Percentiles rank a stretch among this genome's conserved stretches.
These are phyloP conservation scores for Metschnikowia hibisci DNA, from an alignment of 805 yeast genomes.

Conservation along the genomic window DNA sequence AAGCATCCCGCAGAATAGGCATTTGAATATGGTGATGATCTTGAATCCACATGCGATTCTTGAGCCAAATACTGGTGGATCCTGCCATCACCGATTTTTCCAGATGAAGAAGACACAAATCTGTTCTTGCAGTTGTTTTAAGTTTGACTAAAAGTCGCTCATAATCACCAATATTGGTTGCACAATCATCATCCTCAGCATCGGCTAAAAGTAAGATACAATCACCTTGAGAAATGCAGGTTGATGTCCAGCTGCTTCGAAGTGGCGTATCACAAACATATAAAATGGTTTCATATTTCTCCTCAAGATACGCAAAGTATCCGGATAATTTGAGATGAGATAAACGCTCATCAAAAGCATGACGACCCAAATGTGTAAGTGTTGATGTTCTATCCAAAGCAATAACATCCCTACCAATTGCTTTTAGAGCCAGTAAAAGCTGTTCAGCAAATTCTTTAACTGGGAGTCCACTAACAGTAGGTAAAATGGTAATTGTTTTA, in stretches of 20 bases:
- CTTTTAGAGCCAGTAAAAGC: conserved; percentile 65
- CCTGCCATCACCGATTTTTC: conserved; percentile 84
- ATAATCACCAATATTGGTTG: conserved; percentile 77
- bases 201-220: conserved; percentile 88
- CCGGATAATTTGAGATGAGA: conserved; percentile 85
- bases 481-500: conserved; percentile 81
- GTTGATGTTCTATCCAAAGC: conserved; percentile 82
- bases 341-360: conserved; percentile 81
- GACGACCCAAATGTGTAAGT: conserved; percentile 75
- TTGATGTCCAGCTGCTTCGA: conserved; percentile 82
- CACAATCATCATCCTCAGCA: conserved; percentile 55
- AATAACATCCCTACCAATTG: conserved; percentile 68
- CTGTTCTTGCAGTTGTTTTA: conserved; percentile 83
- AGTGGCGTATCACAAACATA: conserved; percentile 85
- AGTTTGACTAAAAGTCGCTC: conserved; percentile 71
- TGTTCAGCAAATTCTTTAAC: conserved; percentile 78
- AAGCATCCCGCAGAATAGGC: conserved; percentile 29
- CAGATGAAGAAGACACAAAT: conserved; percentile 77
- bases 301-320: conserved; percentile 87
- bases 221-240: conserved; percentile 93
- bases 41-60: conserved; percentile 83
- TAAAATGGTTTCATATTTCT: conserved; percentile 78
- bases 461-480: conserved; percentile 78
- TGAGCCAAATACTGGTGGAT: conserved; percentile 78
- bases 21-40: conserved; percentile 91